Conservation (phyloP, 768 basidiomycete species). For the Psilocybe cubensis region DNA sequence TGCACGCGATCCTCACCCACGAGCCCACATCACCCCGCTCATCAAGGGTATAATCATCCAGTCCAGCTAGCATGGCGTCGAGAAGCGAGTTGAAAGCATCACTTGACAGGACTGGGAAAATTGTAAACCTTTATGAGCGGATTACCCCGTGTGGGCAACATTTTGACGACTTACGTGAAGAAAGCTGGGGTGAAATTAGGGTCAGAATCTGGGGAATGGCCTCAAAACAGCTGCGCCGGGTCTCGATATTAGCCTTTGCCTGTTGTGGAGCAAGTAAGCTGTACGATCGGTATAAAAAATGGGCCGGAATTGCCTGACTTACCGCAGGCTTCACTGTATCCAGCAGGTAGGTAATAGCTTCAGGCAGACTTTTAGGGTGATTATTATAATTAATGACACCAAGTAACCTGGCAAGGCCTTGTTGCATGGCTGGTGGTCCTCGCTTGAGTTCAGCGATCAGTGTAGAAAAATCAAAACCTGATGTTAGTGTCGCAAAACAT, state of each 20-base stretch:
- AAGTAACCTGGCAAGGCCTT: slow-evolving; percentile 72
- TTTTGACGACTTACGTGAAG: slow-evolving; percentile 44
- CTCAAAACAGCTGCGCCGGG: slow-evolving; percentile 41
- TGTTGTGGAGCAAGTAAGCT: slow-evolving; percentile 12
- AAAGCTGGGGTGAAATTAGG: slow-evolving; percentile 44
- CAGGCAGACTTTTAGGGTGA: slow-evolving; percentile 54
- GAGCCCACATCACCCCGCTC: slow-evolving; percentile 97
- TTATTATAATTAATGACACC: slow-evolving; percentile 69
- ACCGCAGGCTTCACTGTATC: slow-evolving; percentile 61
- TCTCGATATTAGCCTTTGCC: slow-evolving; percentile 40
- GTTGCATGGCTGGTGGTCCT: slow-evolving; percentile 60
- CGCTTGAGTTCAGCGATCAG: slow-evolving; percentile 65
- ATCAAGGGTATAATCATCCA: slow-evolving; percentile 91
- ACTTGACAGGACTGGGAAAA: slow-evolving; percentile 50
- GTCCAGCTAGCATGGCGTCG: slow-evolving; percentile 63
- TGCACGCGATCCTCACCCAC: slow-evolving; percentile 85
- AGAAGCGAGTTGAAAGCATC: slow-evolving; percentile 51
- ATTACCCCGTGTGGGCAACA: slow-evolving; percentile 7
- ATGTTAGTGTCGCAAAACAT: slow-evolving; percentile 14
- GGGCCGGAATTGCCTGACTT: slow-evolving; percentile 23
- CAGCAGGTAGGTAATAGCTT: slow-evolving; percentile 62
- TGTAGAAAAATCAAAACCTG: slow-evolving; percentile 37
- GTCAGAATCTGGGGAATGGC: slow-evolving; percentile 54
- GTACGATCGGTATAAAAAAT: background rate
- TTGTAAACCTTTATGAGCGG: too few relatives aligned